These are phyloP conservation scores for Crucibulum cyathiforme DNA, from an alignment of 1,284 basidiomycete species.

Conservation along the genomic window DNA sequence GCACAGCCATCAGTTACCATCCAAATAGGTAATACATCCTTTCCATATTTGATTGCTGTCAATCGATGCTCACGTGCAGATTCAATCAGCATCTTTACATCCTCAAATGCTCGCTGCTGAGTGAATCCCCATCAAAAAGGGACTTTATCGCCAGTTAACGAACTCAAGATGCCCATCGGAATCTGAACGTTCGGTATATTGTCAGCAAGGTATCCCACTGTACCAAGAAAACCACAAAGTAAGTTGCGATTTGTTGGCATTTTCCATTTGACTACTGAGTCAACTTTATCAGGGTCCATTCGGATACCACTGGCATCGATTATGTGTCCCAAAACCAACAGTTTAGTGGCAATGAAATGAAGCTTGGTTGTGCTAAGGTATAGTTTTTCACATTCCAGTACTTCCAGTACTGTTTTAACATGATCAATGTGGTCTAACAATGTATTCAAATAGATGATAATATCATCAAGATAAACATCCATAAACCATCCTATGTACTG, in stretches of 20 bases:
- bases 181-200: slow-evolving; percentile 24
- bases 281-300: no score
- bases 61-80: not conserved
- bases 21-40: slow-evolving; percentile 13
- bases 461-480: slow-evolving; percentile 33
- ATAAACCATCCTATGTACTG: slow-evolving; percentile 15
- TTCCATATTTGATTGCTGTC: slow-evolving; percentile 17
- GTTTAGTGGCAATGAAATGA: slow-evolving; percentile 23
- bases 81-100: slow-evolving; percentile 30
- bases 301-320: no score
- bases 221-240: slow-evolving; percentile 30
- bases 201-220: slow-evolving; percentile 32
- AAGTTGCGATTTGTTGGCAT: slow-evolving; percentile 18
- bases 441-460: slow-evolving; percentile 35
- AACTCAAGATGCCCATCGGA: slow-evolving; percentile 33
- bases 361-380: slow-evolving; percentile 33
- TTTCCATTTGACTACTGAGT: no score
- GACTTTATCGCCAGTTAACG: slow-evolving; percentile 22
- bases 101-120: slow-evolving; percentile 39
- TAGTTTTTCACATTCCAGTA: slow-evolving; percentile 28
- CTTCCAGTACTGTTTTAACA: slow-evolving; percentile 27
- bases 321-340: slow-evolving; percentile 4
- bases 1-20: slow-evolving; percentile 31
- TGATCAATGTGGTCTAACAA: slow-evolving; percentile 35
- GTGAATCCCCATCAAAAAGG: slow-evolving; percentile 33